These are phyloP conservation scores for Leccinum subspadiceum DNA, from an alignment of 1,284 basidiomycete species.

Conservation along the genomic window DNA sequence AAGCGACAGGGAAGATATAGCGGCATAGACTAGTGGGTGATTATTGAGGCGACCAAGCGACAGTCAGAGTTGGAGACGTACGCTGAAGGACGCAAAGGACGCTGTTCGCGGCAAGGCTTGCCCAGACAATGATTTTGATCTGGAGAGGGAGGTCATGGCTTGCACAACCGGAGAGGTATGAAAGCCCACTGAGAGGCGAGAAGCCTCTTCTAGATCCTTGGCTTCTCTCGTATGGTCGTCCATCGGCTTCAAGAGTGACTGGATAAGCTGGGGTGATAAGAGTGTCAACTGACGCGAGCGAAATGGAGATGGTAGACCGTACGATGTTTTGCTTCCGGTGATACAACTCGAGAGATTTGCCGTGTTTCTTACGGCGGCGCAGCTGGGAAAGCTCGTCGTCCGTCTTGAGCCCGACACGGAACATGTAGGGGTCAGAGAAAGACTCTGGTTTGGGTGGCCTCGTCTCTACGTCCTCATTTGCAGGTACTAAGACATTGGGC, in stretches of 20 bases:
- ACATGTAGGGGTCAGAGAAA: constrained; percentile 56
- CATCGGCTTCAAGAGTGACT: constrained; percentile 83
- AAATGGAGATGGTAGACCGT: constrained; percentile 20
- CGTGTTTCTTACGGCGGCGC: constrained; percentile 52
- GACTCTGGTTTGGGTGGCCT: constrained; percentile 30
- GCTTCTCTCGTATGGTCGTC: constrained; percentile 80
- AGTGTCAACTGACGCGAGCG: constrained; percentile 6
- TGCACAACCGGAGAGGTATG: constrained; percentile 10
- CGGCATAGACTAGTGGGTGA: constrained; percentile 70
- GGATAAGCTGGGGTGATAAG: constrained; percentile 61
- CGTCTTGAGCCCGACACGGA: constrained; percentile 55
- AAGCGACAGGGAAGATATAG: constrained; percentile 80
- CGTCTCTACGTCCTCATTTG: constrained; percentile 41
- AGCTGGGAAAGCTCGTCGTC: constrained; percentile 60
- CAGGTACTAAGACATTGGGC: constrained; percentile 35
- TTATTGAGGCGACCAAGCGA: neutral
- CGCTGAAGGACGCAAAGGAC: constrained; percentile 66
- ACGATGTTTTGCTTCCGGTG: constrained; percentile 85
- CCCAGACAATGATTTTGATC: constrained; percentile 87
- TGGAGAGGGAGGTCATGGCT: constrained; percentile 30
- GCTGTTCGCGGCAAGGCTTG: constrained; percentile 78
- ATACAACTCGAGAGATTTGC: constrained; percentile 66
- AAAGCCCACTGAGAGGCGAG: constrained; percentile 59
- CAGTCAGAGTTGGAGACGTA: constrained; percentile 34
- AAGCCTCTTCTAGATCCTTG: constrained; percentile 57